Evolutionary conservation across 2,329 filamentous ascomycete genomes (phyloP).

Genomic region (Pseudomassariella vexata): DNA sequence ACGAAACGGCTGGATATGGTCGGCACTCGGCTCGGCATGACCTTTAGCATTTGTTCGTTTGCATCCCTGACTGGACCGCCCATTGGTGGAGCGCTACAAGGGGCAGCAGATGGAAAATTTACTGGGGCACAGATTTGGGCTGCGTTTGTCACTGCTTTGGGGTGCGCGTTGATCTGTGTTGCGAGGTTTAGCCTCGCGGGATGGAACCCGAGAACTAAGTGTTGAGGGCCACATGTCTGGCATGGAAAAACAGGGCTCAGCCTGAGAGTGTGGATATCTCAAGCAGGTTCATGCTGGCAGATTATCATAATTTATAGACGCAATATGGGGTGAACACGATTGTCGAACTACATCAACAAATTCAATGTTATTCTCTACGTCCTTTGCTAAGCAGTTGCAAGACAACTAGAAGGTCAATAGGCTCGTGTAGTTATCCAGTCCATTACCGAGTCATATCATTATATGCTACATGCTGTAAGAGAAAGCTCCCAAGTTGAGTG

Average conservation of each 20-base stretch:
- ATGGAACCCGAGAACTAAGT: slow-evolving; percentile 12
- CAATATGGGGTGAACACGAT: no score
- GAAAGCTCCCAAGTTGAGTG: no score
- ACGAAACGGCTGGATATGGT: slow-evolving; percentile 31
- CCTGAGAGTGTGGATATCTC: no score
- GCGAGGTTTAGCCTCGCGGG: slow-evolving; percentile 17
- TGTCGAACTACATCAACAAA: no score
- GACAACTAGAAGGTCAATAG: no score
- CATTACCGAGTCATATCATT: no score
- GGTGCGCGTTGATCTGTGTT: slow-evolving; percentile 15
- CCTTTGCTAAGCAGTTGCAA: no score
- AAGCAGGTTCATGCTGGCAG: no score
- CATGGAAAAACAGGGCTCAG: not conserved
- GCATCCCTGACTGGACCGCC: slow-evolving; percentile 32
- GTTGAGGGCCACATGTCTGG: slow-evolving; percentile 7
- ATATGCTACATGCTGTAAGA: no score
- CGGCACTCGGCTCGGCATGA: slow-evolving; percentile 35
- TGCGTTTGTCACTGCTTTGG: slow-evolving; percentile 20
- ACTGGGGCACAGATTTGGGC: slow-evolving; percentile 28
- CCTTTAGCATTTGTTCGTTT: slow-evolving; percentile 30
- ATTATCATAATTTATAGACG: no score
- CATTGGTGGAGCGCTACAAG: slow-evolving; percentile 29
- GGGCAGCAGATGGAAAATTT: slow-evolving; percentile 18
- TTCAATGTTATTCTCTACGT: no score
- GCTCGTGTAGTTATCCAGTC: no score